Percentiles rank a stretch among this genome's conserved stretches.
Conservation (phyloP, 305 asterid species). For the Solanum hybrid region DNA sequence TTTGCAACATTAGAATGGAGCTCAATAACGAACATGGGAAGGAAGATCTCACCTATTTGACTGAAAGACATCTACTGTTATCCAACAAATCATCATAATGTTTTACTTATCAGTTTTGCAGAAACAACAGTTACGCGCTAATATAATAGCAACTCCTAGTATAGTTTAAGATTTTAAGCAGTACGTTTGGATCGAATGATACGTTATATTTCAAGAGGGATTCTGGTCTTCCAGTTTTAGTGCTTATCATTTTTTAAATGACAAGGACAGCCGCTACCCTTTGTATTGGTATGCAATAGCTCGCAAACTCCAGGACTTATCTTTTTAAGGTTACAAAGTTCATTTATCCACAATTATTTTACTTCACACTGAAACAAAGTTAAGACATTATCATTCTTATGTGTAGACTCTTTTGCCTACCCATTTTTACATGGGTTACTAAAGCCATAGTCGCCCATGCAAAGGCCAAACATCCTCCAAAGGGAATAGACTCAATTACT, state of each 20-base stretch:
- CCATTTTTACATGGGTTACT: background rate
- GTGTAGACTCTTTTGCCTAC: background rate
- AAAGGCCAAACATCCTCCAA: background rate
- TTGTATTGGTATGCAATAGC: too few species aligned
- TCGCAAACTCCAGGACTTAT: too few species aligned
- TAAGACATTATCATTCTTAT: background rate
- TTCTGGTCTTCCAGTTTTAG: too few species aligned
- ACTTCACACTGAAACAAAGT: too few species aligned
- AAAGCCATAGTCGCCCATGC: background rate
- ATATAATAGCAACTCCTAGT: background rate
- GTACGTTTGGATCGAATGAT: background rate
- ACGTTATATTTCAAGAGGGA: background rate
- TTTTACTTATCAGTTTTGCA: background rate
- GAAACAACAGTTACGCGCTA: background rate
- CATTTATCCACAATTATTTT: background rate
- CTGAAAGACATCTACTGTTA: background rate
- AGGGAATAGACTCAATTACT: too few species aligned
- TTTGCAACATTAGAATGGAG: background rate
- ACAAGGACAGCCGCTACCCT: too few species aligned
- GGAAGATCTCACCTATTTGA: background rate
- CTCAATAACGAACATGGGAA: background rate
- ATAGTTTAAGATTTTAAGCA: background rate
- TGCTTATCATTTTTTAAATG: background rate
- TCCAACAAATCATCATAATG: background rate
- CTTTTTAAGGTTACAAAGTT: background rate